Evolutionary conservation across 305 asterid species (phyloP), one percentile per base, ranked within the genome.

Genomic region (Solanum hybrid): DNA sequence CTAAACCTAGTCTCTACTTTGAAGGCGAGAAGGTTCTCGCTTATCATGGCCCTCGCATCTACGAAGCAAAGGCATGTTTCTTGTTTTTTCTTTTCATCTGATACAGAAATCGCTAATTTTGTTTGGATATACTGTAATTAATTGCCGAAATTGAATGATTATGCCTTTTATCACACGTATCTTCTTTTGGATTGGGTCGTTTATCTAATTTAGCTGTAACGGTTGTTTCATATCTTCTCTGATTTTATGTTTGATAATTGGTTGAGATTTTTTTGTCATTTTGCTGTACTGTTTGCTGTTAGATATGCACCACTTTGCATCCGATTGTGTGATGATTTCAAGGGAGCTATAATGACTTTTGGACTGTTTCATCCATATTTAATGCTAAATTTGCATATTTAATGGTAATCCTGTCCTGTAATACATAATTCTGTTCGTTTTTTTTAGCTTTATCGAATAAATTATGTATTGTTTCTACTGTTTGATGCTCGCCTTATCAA

Each of bases 11-110:
- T 86, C 88, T 93, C 13, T 96, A 94, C 93, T 90, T 95, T 31
- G 96, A 93, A 78, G 98, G 98, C 66, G 99, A 96, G 91, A 96
- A 93, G 89, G 98, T 96, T 91, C 96, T 96, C 11, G 99, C 98
- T 26, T 96, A 90, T 90, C 98, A 96, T 86, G 97, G 98, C 27
- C 96, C 99, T 89, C 95, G 94, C 90, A 94, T 95, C 92, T 95
- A 95, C 93, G 97, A 96, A 90, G 98, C 99, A 85, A 96, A 96
- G 96, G 99, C 91, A 94, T 87, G 89, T 89, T 80, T 89, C 79
- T 75, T 75, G 24, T 32, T 75, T 75, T 75, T 7, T 17, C 40
- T 77, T 77, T 77, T 75, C 37, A 4, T 75, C n/a, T 29, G 2
- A 29, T 20, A 7, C 79, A 75, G 16, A 34, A 77, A 16, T 75